Percentiles rank a stretch among this genome's conserved stretches.
Conservation (phyloP, 139 green algal genomes). For the Asterochloris sp. region DNA sequence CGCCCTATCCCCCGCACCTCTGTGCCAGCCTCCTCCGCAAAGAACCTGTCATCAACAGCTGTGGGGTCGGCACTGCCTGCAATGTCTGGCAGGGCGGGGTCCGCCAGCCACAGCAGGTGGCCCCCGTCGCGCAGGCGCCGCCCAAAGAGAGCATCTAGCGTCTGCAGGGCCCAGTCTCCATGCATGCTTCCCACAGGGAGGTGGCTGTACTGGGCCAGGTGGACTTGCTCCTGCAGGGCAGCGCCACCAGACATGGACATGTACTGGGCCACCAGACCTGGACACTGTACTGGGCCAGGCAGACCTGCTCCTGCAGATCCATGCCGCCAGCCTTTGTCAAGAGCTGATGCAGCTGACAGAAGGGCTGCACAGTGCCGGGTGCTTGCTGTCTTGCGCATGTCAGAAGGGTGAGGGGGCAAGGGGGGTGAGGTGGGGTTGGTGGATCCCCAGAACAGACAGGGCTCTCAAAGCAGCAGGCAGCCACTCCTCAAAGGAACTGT, state of each 20-base stretch:
- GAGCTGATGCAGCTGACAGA: too few species aligned
- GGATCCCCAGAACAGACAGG: too few species aligned
- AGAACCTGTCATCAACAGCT: slow-evolving; percentile 40
- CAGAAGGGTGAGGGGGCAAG: too few species aligned
- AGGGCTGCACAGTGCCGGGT: too few species aligned
- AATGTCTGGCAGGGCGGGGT: slow-evolving; percentile 60
- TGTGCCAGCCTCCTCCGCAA: slow-evolving; percentile 37
- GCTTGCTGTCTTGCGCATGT: too few species aligned
- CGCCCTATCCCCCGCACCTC: slow-evolving; percentile 9
- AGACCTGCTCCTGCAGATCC: slow-evolving; percentile 37
- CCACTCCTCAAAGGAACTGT: too few species aligned
- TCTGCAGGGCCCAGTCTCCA: slow-evolving; percentile 62
- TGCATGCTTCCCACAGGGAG: slow-evolving; percentile 76
- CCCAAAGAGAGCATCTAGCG: slow-evolving; percentile 75
- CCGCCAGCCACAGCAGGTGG: slow-evolving; percentile 77
- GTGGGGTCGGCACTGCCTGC: slow-evolving; percentile 38
- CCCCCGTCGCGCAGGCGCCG: slow-evolving; percentile 63
- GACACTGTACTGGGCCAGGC: slow-evolving; percentile 67
- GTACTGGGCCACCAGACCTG: not conserved
- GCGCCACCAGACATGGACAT: not conserved
- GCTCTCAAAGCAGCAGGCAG: too few species aligned
- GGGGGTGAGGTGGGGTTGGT: too few species aligned
- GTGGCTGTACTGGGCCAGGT: slow-evolving; percentile 78
- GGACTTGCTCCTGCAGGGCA: slow-evolving; percentile 39
- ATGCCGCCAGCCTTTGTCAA: not conserved